phyloP scores from a whole-genome alignment of 495 filamentous ascomycete species.

The Xylaria sp. region DNA sequence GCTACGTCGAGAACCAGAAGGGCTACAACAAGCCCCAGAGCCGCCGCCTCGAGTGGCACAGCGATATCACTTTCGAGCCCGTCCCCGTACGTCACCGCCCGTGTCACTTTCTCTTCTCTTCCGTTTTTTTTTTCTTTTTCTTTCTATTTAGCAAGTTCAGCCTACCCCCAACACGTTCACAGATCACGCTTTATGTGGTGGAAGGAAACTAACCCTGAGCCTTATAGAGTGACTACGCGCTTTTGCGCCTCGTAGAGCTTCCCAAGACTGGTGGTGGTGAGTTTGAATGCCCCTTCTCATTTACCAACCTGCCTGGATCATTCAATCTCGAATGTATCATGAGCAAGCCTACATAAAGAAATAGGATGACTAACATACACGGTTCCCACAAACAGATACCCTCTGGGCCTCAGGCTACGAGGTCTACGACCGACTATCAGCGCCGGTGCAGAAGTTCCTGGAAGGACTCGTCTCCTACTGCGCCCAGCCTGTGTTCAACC shows the following conservation, averaged over 20 bases:
- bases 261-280: conserved; percentile 75
- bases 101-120: not conserved
- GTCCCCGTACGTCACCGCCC: conserved; percentile 31
- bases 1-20: conserved; percentile 35
- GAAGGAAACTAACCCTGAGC: conserved; percentile 37
- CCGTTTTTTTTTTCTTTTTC: not conserved
- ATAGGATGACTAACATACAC: not conserved
- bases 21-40: conserved; percentile 47
- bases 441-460: conserved; percentile 69
- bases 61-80: conserved; percentile 73
- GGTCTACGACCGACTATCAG: conserved; percentile 76
- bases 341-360: too few species aligned
- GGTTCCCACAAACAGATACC: conserved; percentile 56
- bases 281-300: conserved; percentile 16
- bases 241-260: conserved; percentile 65
- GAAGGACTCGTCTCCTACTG: conserved; percentile 73
- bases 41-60: conserved; percentile 62
- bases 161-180: not conserved
- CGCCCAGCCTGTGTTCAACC: conserved; percentile 65
- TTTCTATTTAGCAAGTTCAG: too few species aligned
- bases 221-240: conserved; percentile 64
- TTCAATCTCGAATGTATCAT: too few species aligned
- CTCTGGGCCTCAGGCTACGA: conserved; percentile 82
- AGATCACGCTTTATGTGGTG: not conserved
- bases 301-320: too few species aligned